Percentiles rank a stretch among this genome's conserved stretches.
Evolutionary conservation across 352 stramenopile species (phyloP).

Genomic region (Thraustochytrium striatum): DNA sequence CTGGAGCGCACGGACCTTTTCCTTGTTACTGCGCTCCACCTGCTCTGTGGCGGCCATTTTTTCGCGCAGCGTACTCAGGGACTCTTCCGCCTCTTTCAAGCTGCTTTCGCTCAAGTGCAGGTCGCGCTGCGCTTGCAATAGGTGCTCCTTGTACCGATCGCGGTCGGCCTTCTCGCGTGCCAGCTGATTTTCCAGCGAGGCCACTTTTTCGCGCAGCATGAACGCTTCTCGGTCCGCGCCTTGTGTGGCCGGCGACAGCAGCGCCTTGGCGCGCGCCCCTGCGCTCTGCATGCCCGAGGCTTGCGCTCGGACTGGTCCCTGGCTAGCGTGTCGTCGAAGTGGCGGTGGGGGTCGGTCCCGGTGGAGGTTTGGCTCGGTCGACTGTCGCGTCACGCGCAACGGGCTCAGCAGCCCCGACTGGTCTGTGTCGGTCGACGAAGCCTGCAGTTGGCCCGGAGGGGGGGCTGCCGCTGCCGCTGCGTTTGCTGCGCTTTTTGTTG

Average conservation of each 20-base stretch:
- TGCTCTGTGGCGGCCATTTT: not conserved
- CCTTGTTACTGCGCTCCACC: conserved; percentile 1
- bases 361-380: too few relatives aligned
- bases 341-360: too few relatives aligned
- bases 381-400: too few relatives aligned
- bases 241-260: not conserved
- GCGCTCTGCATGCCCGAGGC: too few relatives aligned
- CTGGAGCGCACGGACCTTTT: conserved; percentile 21
- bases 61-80: not conserved
- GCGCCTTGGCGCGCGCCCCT: too few relatives aligned
- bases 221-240: conserved; percentile 5
- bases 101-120: conserved; percentile 6
- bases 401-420: too few relatives aligned
- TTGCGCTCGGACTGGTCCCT: too few relatives aligned
- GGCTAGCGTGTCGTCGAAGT: too few relatives aligned
- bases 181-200: conserved; percentile 20
- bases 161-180: conserved; percentile 5
- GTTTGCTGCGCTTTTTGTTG: too few relatives aligned
- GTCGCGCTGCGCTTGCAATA: conserved; percentile 15
- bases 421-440: too few relatives aligned
- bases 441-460: too few relatives aligned
- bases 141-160: conserved; percentile 2
- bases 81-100: conserved; percentile 21
- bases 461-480: too few relatives aligned
- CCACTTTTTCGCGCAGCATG: conserved; percentile 18